Evolutionary conservation across 306 rosid genomes (phyloP), one percentile per base, ranked within the genome.

Genomic region (Begonia peltatifolia): DNA sequence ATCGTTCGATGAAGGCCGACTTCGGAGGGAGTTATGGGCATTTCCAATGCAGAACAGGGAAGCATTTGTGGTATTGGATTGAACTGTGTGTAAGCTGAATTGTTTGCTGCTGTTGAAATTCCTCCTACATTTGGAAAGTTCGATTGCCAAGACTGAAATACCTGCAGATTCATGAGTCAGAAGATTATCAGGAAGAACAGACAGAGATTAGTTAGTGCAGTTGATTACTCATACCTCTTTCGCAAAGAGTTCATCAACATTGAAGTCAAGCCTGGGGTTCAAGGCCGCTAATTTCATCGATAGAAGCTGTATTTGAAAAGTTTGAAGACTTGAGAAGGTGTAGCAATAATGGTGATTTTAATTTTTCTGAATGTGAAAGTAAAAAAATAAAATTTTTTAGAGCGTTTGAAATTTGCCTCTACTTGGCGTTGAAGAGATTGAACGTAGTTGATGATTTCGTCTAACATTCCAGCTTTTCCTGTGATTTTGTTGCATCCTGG

Each of bases 391-490:
- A 15, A 42, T 4, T 3, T 41, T 20, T 41, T 2, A 23, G n/a
- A 20, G 47, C 7, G 35, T 0, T 12, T 57, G 2, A 14, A 20
- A 6, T 22, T 53, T 54, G 70, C 96, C 94, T 87, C 87, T 51
- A 89, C 84, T 80, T 79, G 87, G 55, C 78, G 64, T 70, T 84
- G 93, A 64, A 88, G 95, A 62, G 94, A 84, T 46, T 84, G 93
- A 67, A 79, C 95, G 67, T 89, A 89, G 50, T 85, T 89, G 61
- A 89, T 90, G 69, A 90, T 90, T 68, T 90, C 97, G 65, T 90
- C 97, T 0, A 90, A 92, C 95, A 90, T 90, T 64, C 95, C 95
- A 47, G 94, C 95, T 76, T 85, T 90, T 55, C 94, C 95, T 0
- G 94, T 74, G 63, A 90, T 76, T 68, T 80, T 90, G 79, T 85